Conservation (phyloP, 495 filamentous ascomycete species). For the Penicillium paxilli region DNA sequence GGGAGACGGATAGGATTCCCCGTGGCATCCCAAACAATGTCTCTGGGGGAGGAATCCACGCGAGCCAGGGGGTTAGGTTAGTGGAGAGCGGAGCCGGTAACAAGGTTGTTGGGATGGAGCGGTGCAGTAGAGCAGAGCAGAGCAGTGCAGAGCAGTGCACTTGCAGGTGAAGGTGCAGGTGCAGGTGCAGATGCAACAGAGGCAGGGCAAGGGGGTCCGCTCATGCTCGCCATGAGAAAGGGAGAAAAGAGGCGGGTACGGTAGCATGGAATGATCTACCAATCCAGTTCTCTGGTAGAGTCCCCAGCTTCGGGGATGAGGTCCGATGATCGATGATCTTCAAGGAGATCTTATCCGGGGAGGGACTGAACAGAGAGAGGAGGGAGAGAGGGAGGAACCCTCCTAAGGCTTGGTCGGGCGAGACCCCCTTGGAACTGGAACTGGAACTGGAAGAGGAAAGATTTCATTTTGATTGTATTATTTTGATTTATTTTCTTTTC, state of each 20-base stretch:
- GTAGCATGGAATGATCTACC: constrained; percentile 27
- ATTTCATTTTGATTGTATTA: too few species aligned
- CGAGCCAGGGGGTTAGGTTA: not conserved
- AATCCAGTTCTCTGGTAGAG: constrained; percentile 9
- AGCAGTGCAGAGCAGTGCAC: not conserved
- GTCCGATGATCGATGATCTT: constrained; percentile 7
- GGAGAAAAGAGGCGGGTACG: not conserved
- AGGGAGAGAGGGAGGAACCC: not conserved
- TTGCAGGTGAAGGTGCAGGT: too few species aligned
- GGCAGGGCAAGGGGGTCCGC: too few species aligned
- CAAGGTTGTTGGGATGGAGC: not conserved
- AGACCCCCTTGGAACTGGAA: too few species aligned
- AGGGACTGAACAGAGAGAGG: not conserved
- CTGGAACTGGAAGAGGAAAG: too few species aligned
- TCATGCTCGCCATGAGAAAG: not conserved
- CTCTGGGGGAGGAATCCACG: not conserved
- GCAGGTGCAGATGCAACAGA: too few species aligned
- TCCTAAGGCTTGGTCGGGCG: too few species aligned
- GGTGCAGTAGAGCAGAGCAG: not conserved
- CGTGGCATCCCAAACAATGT: not conserved
- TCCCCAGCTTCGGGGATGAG: constrained; percentile 25
- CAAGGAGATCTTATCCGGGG: not conserved
- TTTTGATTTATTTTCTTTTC: too few species aligned
- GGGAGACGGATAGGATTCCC: not conserved
- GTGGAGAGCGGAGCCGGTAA: not conserved